These are phyloP conservation scores for Arabidopsis lyrata DNA, from an alignment of 441 rosid genomes.

Conservation along the genomic window DNA sequence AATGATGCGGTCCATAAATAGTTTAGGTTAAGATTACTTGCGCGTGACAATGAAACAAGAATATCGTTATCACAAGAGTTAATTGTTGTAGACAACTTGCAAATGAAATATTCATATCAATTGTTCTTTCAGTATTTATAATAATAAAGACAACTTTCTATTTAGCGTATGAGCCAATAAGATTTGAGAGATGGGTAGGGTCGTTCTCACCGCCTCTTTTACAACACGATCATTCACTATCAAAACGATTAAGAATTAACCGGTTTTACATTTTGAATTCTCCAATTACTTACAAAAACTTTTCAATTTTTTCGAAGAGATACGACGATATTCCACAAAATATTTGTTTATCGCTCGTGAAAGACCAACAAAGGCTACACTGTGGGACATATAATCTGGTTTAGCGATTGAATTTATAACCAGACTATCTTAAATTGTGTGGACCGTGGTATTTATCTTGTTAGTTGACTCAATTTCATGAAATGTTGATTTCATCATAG, in stretches of 20 bases:
- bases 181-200: conserved; percentile 30
- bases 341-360: neutral
- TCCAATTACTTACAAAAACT: neutral
- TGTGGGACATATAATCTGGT: conserved; percentile 12
- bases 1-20: conserved; percentile 16
- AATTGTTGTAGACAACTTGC: conserved; percentile 43
- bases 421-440: neutral
- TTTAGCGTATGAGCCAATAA: conserved; percentile 38
- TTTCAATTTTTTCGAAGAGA: conserved; percentile 24
- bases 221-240: conserved; percentile 27
- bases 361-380: conserved; percentile 11
- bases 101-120: conserved; percentile 35
- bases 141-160: conserved; percentile 14
- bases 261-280: neutral
- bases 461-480: neutral
- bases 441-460: neutral
- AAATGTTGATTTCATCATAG: neutral
- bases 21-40: neutral
- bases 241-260: conserved; percentile 30
- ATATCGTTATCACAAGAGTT: conserved; percentile 43
- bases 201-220: conserved; percentile 39
- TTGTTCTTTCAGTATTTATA: conserved; percentile 38
- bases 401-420: neutral
- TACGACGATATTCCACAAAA: conserved; percentile 11
- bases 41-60: conserved; percentile 23